Conservation (phyloP, 148 eudicot genomes). For the Chenopodium album region DNA sequence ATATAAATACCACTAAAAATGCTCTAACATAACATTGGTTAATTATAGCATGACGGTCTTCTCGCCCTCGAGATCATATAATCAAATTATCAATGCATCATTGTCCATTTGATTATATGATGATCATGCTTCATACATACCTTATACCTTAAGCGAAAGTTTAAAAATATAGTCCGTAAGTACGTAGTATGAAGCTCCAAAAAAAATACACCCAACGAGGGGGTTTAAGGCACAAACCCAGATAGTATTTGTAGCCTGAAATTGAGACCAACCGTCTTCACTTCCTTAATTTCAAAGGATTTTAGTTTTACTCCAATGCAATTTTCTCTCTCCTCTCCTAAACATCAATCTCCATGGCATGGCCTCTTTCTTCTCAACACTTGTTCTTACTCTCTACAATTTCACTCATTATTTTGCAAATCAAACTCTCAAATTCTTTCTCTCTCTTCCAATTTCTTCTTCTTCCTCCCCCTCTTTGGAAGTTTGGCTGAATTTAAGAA, state of each 20-base stretch:
- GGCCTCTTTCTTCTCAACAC: slow-evolving; percentile 20
- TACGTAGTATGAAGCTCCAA: slow-evolving; percentile 6
- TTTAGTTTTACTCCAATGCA: slow-evolving; percentile 30
- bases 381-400: background rate
- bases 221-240: slow-evolving; percentile 35
- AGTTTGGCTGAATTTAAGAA: slow-evolving; percentile 5
- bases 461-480: slow-evolving; percentile 9
- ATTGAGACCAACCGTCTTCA: slow-evolving; percentile 62
- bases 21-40: too few relatives aligned
- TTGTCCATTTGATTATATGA: too few relatives aligned
- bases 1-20: too few relatives aligned
- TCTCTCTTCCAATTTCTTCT: background rate
- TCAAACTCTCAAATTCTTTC: background rate
- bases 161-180: background rate
- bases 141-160: background rate
- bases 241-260: slow-evolving; percentile 48
- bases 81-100: too few relatives aligned
- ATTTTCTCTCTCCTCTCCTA: slow-evolving; percentile 16
- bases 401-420: slow-evolving; percentile 11
- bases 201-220: slow-evolving; percentile 32
- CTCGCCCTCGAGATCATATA: too few relatives aligned
- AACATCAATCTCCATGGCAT: slow-evolving; percentile 20
- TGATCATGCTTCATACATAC: too few relatives aligned
- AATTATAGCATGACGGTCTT: too few relatives aligned
- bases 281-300: slow-evolving; percentile 48